Percentiles rank a stretch among this genome's conserved stretches.
phyloP scores from a whole-genome alignment of 2,329 filamentous ascomycete species.

The Beauveria caledonica region DNA sequence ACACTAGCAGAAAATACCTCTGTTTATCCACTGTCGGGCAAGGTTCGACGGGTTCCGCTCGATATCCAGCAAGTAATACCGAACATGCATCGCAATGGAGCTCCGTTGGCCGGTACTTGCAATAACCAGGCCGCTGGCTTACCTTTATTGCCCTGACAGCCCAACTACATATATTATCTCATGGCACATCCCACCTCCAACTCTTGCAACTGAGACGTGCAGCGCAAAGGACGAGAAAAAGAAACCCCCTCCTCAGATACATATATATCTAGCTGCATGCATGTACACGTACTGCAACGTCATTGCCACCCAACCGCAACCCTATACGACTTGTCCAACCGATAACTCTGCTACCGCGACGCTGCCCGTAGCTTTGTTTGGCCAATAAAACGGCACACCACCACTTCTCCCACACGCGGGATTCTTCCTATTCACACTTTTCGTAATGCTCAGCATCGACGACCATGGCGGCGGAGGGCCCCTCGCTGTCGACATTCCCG shows the following conservation, averaged over 20 bases:
- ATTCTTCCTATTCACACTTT: constrained; percentile 2
- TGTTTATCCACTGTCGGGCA: background rate
- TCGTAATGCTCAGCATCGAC: constrained; percentile 18
- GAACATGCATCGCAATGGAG: constrained; percentile 1
- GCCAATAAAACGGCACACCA: background rate
- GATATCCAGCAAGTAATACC: constrained; percentile 4
- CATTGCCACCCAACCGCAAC: background rate
- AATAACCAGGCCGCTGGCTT: background rate
- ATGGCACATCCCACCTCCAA: background rate
- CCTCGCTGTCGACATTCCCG: constrained; percentile 10
- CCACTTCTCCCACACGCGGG: background rate
- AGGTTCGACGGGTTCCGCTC: background rate
- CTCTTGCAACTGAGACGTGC: background rate
- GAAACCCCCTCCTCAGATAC: background rate
- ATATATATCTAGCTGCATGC: constrained; percentile 3
- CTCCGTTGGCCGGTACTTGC: background rate
- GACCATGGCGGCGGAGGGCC: constrained; percentile 15
- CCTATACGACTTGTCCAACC: background rate
- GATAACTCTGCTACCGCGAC: background rate
- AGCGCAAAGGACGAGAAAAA: background rate
- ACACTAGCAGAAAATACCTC: background rate
- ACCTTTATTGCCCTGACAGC: background rate
- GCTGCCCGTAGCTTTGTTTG: background rate
- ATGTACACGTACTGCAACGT: background rate
- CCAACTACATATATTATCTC: background rate